These are phyloP conservation scores for Trichoderma oligosporum DNA, from an alignment of 2,329 filamentous ascomycete genomes.

Conservation along the genomic window DNA sequence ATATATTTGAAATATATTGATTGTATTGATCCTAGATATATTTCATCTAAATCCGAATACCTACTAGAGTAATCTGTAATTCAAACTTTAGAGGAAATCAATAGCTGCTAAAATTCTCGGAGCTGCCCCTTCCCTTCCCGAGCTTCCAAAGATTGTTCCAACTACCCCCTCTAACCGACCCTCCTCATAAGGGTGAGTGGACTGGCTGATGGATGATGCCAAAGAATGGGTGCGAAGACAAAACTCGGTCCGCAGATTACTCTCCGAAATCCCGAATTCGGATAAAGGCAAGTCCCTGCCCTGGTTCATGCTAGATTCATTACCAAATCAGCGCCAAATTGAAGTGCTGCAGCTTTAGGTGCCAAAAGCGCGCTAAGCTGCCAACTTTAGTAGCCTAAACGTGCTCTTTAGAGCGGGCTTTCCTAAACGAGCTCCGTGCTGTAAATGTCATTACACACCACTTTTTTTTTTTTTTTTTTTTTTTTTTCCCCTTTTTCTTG, in stretches of 20 bases:
- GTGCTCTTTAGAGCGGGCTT: constrained; percentile 1
- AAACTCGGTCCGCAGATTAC: no score
- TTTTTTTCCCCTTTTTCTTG: neutral
- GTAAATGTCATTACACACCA: constrained; percentile 6
- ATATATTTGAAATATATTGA: no score
- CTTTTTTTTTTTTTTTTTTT: constrained; percentile 3
- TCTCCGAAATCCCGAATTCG: constrained; percentile 19
- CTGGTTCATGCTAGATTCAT: neutral
- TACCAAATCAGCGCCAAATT: no score
- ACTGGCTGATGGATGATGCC: neutral
- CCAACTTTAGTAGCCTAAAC: constrained; percentile 1
- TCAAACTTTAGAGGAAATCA: no score
- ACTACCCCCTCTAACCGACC: no score
- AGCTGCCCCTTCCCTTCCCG: no score
- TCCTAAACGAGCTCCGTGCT: neutral
- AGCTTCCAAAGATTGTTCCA: no score
- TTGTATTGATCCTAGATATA: no score
- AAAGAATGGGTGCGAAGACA: no score
- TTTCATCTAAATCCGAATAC: no score
- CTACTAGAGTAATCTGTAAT: no score
- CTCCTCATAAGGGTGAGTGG: constrained; percentile 11
- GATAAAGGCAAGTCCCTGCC: neutral
- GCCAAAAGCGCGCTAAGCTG: neutral
- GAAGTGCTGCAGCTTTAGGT: neutral
- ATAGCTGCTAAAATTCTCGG: no score